Conservation (phyloP, 208 protist species). For the Balamuthia mandrillaris region DNA sequence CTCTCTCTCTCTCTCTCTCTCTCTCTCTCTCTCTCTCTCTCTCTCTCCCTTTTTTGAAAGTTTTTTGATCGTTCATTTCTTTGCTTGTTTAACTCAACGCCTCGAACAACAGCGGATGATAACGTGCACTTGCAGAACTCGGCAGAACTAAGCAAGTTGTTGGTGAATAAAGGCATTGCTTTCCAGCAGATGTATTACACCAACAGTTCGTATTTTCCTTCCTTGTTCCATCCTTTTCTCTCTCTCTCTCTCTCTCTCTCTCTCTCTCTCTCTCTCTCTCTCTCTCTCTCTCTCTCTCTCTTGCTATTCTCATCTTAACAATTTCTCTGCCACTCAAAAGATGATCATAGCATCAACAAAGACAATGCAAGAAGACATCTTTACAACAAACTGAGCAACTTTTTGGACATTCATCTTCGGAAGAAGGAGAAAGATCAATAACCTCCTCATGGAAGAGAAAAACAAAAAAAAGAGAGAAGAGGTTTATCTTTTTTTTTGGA, state of each 20-base stretch:
- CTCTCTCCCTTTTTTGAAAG: not conserved
- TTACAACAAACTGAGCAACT: not conserved
- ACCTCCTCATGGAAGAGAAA: too few relatives aligned
- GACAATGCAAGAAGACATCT: not conserved
- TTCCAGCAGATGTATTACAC: conserved; percentile 29
- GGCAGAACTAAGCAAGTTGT: conserved; percentile 5
- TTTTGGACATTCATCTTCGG: not conserved
- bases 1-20: not conserved
- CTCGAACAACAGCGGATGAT: not conserved
- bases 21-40: not conserved
- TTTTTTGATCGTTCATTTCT: not conserved
- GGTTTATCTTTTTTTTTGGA: too few relatives aligned
- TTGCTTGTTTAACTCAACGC: not conserved
- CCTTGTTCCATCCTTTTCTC: not conserved
- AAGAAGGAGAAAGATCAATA: too few relatives aligned
- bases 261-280: not conserved
- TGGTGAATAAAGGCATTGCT: not conserved
- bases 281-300: not conserved
- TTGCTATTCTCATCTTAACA: not conserved
- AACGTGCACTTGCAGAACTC: conserved; percentile 15
- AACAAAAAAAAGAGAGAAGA: too few relatives aligned
- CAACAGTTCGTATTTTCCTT: not conserved
- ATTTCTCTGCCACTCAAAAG: not conserved
- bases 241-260: not conserved
- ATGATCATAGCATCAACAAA: not conserved